Evolutionary conservation across 139 green algal genomes (phyloP), one percentile per base, ranked within the genome.

Genomic region (Coelastrella sp.): DNA sequence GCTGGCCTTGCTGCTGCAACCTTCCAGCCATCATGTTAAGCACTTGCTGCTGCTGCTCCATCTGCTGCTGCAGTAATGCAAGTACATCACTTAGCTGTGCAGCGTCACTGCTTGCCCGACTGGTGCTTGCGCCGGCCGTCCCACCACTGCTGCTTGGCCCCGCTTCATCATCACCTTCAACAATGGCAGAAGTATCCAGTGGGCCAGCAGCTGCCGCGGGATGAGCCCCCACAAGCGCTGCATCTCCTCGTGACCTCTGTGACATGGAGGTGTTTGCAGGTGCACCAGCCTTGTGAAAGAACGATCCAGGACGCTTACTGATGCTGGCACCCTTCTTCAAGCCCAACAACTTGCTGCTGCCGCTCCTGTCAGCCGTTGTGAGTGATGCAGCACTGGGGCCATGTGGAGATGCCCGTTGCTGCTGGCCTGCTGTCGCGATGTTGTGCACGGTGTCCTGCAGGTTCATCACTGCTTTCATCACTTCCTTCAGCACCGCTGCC

Each of bases 31-130:
- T 22, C 25, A 82, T 8, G 20, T 17, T 59, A 12, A 84, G 35
- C 56, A 84, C 4, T 11, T 84, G 78, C 78, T 84, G 78, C 78
- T 84, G 78, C 15, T 84, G 49, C 78, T 84, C 49, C 15, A 84
- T 19, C 78, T 84, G 78, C 35, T 84, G 78, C 24, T 84, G 49
- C 78, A 84, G 17, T 12, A 17, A 19, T 49, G 68, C 7, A n/a
- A 76, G 56, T 56, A 27, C 25, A 57, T 80, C 68, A 76, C 15
- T 80, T 17, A 66, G 49, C 49, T 84, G 27, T 8, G 78, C 25
- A 25, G 27, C 78, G 68, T 58, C 78, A 65, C 27, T 35, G 20
- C 12, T 49, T 17, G 25, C 49, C 20, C 12, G 4, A 22, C 73
- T 79, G 73, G 17, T 79, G 73, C 73, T 22, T 15, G 22, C 73